Conservation (phyloP, 768 basidiomycete genomes). For the Xanthoconium purpureum region DNA sequence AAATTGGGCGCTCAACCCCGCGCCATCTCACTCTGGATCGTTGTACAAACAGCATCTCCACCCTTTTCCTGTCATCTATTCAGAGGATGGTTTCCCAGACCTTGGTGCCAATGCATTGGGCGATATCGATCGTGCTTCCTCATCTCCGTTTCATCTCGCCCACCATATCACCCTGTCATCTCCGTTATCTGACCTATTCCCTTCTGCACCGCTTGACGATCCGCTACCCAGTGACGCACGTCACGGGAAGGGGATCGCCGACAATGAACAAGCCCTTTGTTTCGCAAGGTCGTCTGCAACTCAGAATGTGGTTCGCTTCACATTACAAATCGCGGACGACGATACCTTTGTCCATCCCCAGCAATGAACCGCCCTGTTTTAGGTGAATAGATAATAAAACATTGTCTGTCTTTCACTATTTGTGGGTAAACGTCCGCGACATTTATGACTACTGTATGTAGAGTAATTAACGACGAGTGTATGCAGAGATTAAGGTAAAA, state of each 20-base stretch:
- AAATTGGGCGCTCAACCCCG: slow-evolving; percentile 54
- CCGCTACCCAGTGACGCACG: slow-evolving; percentile 16
- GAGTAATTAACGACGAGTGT: slow-evolving; percentile 13
- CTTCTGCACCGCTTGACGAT: slow-evolving; percentile 14
- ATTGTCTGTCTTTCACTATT: slow-evolving; percentile 1
- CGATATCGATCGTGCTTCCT: slow-evolving; percentile 10
- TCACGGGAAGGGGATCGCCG: slow-evolving; percentile 18
- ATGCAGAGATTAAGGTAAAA: slow-evolving; percentile 7
- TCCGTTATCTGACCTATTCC: slow-evolving; percentile 13
- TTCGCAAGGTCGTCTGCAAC: slow-evolving; percentile 29
- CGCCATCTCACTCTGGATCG: slow-evolving; percentile 18
- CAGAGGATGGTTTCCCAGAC: slow-evolving; percentile 9
- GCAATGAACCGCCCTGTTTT: neutral
- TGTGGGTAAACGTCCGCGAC: neutral
- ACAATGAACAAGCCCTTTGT: slow-evolving; percentile 24
- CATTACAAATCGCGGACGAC: slow-evolving; percentile 23
- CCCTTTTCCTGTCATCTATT: slow-evolving; percentile 36
- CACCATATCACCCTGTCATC: slow-evolving; percentile 40
- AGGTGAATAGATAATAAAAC: neutral
- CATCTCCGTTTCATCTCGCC: slow-evolving; percentile 33
- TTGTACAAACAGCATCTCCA: slow-evolving; percentile 54
- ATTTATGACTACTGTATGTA: slow-evolving; percentile 15
- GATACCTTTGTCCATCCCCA: slow-evolving; percentile 10
- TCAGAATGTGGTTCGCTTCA: slow-evolving; percentile 18
- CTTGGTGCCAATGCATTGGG: slow-evolving; percentile 13